These are phyloP conservation scores for Psilocybe cubensis DNA, from an alignment of 768 basidiomycete species.

Conservation along the genomic window DNA sequence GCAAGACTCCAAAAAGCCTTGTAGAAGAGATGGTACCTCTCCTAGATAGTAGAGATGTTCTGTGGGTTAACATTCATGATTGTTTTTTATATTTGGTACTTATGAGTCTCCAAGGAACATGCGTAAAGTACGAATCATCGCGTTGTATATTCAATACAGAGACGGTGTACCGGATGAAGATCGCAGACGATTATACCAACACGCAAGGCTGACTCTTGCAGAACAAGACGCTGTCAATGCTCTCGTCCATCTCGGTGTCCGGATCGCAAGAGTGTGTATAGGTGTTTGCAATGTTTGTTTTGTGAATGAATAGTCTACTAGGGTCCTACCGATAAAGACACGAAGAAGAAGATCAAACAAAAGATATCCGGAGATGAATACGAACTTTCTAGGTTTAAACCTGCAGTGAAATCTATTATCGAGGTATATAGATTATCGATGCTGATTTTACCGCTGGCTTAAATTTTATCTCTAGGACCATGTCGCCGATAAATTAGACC, in stretches of 20 bases:
- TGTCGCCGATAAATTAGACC: conserved; percentile 74
- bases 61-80: conserved; percentile 50
- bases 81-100: background rate
- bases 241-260: conserved; percentile 78
- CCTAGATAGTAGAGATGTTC: conserved; percentile 82
- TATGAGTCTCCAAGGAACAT: conserved; percentile 56
- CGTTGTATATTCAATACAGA: conserved; percentile 91
- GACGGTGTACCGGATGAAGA: conserved; percentile 99
- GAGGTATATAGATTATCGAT: conserved; percentile 55
- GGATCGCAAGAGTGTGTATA: conserved; percentile 75
- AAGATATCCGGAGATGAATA: conserved; percentile 89
- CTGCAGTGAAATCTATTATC: conserved; percentile 76
- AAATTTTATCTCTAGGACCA: conserved; percentile 65
- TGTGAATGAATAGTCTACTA: conserved; percentile 29
- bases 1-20: conserved; percentile 90
- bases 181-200: conserved; percentile 90
- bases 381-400: conserved; percentile 93
- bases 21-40: conserved; percentile 99
- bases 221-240: conserved; percentile 96
- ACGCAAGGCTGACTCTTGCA: conserved; percentile 82
- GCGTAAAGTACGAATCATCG: conserved; percentile 96
- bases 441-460: background rate
- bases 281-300: background rate
- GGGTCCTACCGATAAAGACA: conserved; percentile 78
- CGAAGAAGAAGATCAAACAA: conserved; percentile 81